These are phyloP conservation scores for Cunninghamia lanceolata DNA, from an alignment of 75 land plant genomes.

Conservation along the genomic window DNA sequence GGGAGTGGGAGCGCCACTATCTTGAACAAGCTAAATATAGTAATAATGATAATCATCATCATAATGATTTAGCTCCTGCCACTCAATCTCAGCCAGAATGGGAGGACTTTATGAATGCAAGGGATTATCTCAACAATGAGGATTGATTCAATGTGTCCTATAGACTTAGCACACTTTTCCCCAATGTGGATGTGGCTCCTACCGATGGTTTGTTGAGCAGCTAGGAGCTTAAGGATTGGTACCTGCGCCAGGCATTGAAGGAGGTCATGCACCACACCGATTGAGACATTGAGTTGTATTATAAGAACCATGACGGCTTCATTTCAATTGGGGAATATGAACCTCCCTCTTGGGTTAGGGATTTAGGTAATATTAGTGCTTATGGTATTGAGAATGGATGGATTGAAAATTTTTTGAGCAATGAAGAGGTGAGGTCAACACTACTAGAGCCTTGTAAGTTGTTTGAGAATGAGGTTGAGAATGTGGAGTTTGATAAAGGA, in stretches of 20 bases:
- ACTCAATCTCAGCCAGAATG: conserved; percentile 61
- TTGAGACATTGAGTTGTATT: conserved; percentile 76
- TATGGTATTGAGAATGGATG: too few relatives aligned
- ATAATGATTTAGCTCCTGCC: conserved; percentile 22
- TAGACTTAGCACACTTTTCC: conserved; percentile 65
- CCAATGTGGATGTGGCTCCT: conserved; percentile 62
- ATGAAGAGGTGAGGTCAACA: too few relatives aligned
- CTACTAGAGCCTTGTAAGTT: too few relatives aligned
- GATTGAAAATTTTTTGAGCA: too few relatives aligned
- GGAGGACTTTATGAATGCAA: conserved; percentile 69
- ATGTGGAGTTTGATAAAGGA: too few relatives aligned
- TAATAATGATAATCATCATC: conserved; percentile 15
- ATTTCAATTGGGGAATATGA: conserved; percentile 74
- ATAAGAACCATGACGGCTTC: conserved; percentile 77
- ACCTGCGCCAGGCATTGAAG: conserved; percentile 42
- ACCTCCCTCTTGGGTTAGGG: conserved; percentile 52
- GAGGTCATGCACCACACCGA: conserved; percentile 67
- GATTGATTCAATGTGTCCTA: conserved; percentile 75
- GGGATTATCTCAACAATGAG: conserved; percentile 83
- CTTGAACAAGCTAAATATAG: conserved; percentile 33
- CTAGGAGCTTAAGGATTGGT: conserved; percentile 75
- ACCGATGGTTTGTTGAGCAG: conserved; percentile 59
- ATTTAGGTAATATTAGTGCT: too few relatives aligned
- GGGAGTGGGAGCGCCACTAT: conserved; percentile 73
- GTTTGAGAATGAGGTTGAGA: too few relatives aligned